Conservation (phyloP, 139 green algal genomes). For the Coelastrella sp. region DNA sequence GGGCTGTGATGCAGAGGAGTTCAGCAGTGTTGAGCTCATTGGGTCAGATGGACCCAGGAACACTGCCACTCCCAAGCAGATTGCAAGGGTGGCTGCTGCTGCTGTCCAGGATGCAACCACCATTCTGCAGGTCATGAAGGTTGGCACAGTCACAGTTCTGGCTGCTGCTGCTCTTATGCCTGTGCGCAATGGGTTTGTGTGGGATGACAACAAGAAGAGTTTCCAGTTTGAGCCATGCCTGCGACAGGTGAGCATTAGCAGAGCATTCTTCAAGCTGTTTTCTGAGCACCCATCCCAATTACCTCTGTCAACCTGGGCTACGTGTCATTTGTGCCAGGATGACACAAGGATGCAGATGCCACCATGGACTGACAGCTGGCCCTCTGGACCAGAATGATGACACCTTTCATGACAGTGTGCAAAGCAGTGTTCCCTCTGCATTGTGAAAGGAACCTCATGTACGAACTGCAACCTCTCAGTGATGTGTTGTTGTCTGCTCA, state of each 20-base stretch:
- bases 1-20: slow-evolving; percentile 30
- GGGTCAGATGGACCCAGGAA: slow-evolving; percentile 34
- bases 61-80: background rate
- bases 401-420: too few relatives aligned
- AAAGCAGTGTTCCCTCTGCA: too few relatives aligned
- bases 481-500: too few relatives aligned
- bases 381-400: too few relatives aligned
- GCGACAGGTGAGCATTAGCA: slow-evolving; percentile 52
- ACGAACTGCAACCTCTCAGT: too few relatives aligned
- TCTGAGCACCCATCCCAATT: too few relatives aligned
- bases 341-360: too few relatives aligned
- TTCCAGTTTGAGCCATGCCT: slow-evolving; percentile 66
- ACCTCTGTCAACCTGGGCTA: too few relatives aligned
- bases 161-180: slow-evolving; percentile 59
- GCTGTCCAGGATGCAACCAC: background rate
- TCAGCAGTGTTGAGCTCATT: slow-evolving; percentile 41
- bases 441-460: too few relatives aligned
- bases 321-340: too few relatives aligned
- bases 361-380: too few relatives aligned
- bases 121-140: slow-evolving; percentile 15
- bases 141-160: slow-evolving; percentile 48
- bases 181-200: slow-evolving; percentile 67
- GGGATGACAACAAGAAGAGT: slow-evolving; percentile 24
- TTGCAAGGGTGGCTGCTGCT: slow-evolving; percentile 13
- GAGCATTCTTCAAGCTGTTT: too few relatives aligned